A percentile compares a stretch with the other conserved stretches of the same genome.
Evolutionary conservation across 108 stramenopile species (phyloP).

Genomic region (Cyclostephanos invisitatus): DNA sequence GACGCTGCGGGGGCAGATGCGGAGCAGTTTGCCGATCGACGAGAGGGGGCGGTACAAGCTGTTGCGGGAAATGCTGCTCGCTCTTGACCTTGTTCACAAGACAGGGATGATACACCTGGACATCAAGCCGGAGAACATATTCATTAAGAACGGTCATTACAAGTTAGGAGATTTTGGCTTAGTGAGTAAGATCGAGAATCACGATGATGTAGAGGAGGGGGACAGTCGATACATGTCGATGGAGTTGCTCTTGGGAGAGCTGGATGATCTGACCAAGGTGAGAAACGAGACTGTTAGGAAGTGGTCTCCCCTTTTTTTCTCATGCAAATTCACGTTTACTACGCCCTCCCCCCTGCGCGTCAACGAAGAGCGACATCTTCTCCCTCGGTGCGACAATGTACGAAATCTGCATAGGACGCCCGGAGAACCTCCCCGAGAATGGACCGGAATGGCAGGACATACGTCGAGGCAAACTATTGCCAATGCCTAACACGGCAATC

Average conservation of each 20-base stretch:
- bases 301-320: conserved; percentile 1
- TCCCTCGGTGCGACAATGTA: conserved; percentile 91
- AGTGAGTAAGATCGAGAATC: conserved; percentile 68
- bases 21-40: conserved; percentile 29
- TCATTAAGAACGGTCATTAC: conserved; percentile 89
- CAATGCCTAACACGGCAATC: conserved; percentile 63
- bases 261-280: conserved; percentile 86
- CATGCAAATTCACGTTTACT: neutral
- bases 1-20: conserved; percentile 64
- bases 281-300: conserved; percentile 1
- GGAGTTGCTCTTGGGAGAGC: conserved; percentile 88
- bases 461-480: conserved; percentile 65
- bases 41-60: conserved; percentile 72
- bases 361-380: conserved; percentile 85
- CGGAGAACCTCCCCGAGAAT: conserved; percentile 64
- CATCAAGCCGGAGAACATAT: conserved; percentile 96
- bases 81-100: conserved; percentile 84
- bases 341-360: neutral
- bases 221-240: conserved; percentile 93
- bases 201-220: conserved; percentile 88
- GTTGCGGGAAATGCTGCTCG: conserved; percentile 83
- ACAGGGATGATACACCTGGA: conserved; percentile 90
- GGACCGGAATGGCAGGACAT: conserved; percentile 93
- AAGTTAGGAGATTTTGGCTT: conserved; percentile 96
- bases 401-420: conserved; percentile 79